Evolutionary conservation across 176 grass and related monocot species (phyloP), one percentile per base, ranked within the genome.

Genomic region (Oryza meridionalis): DNA sequence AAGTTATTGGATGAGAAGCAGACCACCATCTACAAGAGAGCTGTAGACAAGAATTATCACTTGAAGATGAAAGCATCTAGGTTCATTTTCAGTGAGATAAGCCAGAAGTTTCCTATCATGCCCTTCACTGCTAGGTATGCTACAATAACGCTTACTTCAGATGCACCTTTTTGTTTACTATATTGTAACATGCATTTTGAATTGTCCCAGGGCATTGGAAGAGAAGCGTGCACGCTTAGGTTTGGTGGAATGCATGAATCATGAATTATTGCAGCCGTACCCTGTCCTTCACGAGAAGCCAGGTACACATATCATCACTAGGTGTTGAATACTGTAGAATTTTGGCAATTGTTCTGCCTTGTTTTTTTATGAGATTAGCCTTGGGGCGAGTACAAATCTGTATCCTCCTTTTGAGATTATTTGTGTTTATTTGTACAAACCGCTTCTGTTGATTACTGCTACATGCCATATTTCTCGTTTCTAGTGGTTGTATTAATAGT

Each of bases 21-120:
- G 77, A 99, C 97, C n/a, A 99, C 97, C 26, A 99, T 99, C 35
- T 99, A 96, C 31, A 99, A 99, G 87, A 96, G 93, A 84, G 97
- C 97, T 0, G 93, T 99, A 6, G 97, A 99, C 85, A 99, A 96
- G 88, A 99, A 87, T 75, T 99, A 99, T 77, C 93, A 99, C 81
- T 89, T 99, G 78, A 99, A 99, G 71, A 99, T 99, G 97, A 99
- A 96, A 88, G 91, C 97, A 1, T 99, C 97, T 1, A 91, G 93
- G 73, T 99, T 99, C 65, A 99, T 99, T 89, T 99, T 99, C 75
- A 99, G 97, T 81, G 97, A 99, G 83, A 96, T 99, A 71, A 99
- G 84, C 64, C 97, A 99, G 76, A 99, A 99, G 76, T 99, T 96
- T 84, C 93, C 97, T 7, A 93, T 99, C 84, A 99, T 99, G 97